A percentile compares a stretch with the other conserved stretches of the same genome.
phyloP scores from a whole-genome alignment of 2,329 filamentous ascomycete genomes.

The Orbilia quercus region DNA sequence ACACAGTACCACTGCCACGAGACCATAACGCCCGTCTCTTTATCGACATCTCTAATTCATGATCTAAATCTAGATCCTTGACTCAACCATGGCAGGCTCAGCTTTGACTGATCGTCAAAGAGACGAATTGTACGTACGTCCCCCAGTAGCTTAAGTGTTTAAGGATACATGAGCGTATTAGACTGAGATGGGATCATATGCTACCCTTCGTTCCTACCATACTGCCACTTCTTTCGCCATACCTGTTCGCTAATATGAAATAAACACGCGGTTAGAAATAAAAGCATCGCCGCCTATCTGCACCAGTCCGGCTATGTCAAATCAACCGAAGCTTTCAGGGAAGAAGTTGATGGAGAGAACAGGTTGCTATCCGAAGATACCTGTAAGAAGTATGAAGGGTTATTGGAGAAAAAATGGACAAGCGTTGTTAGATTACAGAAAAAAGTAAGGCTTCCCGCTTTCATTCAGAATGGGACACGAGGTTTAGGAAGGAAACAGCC shows the following conservation, averaged over 20 bases:
- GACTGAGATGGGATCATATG: background rate
- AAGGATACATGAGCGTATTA: background rate
- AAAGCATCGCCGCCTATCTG: slow-evolving; percentile 92
- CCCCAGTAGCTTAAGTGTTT: too few species aligned
- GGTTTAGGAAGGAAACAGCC: slow-evolving; percentile 5
- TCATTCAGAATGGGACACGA: background rate
- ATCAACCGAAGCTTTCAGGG: slow-evolving; percentile 71
- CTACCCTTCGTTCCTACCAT: background rate
- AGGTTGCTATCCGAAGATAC: slow-evolving; percentile 79
- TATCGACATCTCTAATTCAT: background rate
- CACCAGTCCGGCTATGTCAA: slow-evolving; percentile 76
- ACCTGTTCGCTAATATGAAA: slow-evolving; percentile 5
- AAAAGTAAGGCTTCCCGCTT: slow-evolving; percentile 71
- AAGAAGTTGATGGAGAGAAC: slow-evolving; percentile 79
- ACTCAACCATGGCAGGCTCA: slow-evolving; percentile 42
- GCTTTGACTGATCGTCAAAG: slow-evolving; percentile 52
- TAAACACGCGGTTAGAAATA: slow-evolving; percentile 73
- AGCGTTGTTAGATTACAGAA: slow-evolving; percentile 94
- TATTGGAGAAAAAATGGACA: slow-evolving; percentile 99
- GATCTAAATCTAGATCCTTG: background rate
- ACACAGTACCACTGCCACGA: background rate
- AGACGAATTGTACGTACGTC: slow-evolving; percentile 50
- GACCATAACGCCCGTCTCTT: background rate
- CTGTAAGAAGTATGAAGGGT: slow-evolving; percentile 90
- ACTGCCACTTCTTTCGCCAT: background rate